phyloP scores from a whole-genome alignment of 306 rosid species.

The Vicia sativa region DNA sequence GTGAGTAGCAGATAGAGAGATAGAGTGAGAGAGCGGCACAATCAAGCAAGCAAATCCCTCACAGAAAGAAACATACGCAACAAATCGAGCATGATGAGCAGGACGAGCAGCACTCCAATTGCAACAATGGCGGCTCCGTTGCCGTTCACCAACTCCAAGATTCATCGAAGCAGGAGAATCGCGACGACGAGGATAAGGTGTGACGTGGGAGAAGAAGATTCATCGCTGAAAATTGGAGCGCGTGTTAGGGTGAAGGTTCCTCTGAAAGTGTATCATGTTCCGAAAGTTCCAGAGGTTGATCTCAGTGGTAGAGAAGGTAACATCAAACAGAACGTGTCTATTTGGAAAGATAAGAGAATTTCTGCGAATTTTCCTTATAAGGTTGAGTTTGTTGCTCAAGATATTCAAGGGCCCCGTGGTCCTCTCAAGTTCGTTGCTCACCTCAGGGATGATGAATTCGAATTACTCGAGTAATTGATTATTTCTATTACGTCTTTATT shows the following conservation, averaged over 20 bases:
- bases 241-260: constrained; percentile 79
- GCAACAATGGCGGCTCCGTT: neutral
- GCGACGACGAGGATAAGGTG: neutral
- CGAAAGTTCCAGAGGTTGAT: constrained; percentile 70
- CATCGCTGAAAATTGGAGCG: constrained; percentile 52
- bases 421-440: constrained; percentile 82
- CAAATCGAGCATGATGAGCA: neutral
- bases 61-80: no score
- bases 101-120: neutral
- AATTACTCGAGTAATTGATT: constrained; percentile 31
- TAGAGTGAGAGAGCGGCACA: neutral
- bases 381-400: constrained; percentile 66
- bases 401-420: constrained; percentile 70
- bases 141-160: neutral
- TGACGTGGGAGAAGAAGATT: neutral
- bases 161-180: neutral
- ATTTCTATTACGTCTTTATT: no score
- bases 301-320: constrained; percentile 75
- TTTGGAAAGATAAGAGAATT: constrained; percentile 87
- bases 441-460: constrained; percentile 92
- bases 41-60: neutral
- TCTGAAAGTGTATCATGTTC: constrained; percentile 83
- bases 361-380: constrained; percentile 89
- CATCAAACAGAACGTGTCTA: constrained; percentile 75
- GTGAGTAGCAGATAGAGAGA: neutral